Percentiles rank a stretch among this genome's conserved stretches.
Evolutionary conservation across 2,329 filamentous ascomycete genomes (phyloP).

Genomic region (Metarhizium humberi): DNA sequence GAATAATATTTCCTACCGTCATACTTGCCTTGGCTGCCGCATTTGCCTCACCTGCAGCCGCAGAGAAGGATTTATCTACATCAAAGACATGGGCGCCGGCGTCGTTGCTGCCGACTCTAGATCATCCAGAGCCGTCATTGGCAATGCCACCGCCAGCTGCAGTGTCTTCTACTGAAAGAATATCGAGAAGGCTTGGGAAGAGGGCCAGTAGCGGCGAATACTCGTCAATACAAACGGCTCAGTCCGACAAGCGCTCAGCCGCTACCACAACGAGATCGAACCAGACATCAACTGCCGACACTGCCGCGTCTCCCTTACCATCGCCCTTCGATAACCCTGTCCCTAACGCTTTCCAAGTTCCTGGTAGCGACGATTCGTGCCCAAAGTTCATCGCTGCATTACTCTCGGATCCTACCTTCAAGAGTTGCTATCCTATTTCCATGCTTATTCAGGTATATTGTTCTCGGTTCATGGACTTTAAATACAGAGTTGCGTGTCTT

Average conservation of each 20-base stretch:
- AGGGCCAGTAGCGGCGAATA: not conserved
- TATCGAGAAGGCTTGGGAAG: not conserved
- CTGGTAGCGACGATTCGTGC: slow-evolving; percentile 42
- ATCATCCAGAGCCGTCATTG: not conserved
- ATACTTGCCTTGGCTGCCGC: not conserved
- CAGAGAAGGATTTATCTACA: not conserved
- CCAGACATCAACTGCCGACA: not conserved
- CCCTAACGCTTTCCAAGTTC: slow-evolving; percentile 49
- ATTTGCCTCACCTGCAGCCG: not conserved
- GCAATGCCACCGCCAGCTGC: not conserved
- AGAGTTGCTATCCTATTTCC: slow-evolving; percentile 72
- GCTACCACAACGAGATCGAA: not conserved
- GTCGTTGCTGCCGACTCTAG: not conserved
- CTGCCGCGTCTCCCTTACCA: slow-evolving; percentile 36
- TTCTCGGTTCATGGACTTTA: not conserved
- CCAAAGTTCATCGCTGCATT: slow-evolving; percentile 60
- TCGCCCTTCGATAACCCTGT: slow-evolving; percentile 59
- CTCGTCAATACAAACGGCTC: not conserved
- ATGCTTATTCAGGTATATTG: slow-evolving; percentile 64
- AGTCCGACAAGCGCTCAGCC: not conserved
- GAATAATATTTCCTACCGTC: not conserved
- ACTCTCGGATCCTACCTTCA: slow-evolving; percentile 56
- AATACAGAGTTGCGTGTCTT: not conserved
- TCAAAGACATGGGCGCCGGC: not conserved
- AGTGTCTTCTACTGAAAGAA: not conserved